Percentiles rank a stretch among this genome's conserved stretches.
Conservation (phyloP, 129 eudicot species). For the Kitagawia praeruptora region DNA sequence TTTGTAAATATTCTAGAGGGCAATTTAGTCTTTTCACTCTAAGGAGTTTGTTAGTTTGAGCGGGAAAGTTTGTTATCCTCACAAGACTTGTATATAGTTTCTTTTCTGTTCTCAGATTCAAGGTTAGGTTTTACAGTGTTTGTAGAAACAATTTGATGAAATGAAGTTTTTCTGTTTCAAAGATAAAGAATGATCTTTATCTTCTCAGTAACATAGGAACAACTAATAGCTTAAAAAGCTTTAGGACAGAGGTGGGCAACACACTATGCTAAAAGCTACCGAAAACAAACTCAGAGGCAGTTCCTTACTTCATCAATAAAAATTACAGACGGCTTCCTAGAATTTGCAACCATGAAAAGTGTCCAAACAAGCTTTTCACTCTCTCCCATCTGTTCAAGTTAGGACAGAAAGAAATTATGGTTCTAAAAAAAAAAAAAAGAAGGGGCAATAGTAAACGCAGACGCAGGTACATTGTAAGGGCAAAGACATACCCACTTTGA, state of each 20-base stretch:
- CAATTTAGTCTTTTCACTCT: no score
- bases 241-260: background rate
- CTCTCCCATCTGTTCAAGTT: constrained; percentile 69
- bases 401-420: background rate
- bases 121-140: no score
- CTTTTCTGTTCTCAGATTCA: no score
- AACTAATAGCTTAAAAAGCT: background rate
- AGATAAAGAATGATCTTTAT: no score
- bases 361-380: constrained; percentile 97
- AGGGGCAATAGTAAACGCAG: background rate
- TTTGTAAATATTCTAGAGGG: no score
- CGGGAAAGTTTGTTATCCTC: no score
- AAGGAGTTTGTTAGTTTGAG: no score
- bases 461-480: no score
- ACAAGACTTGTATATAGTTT: no score
- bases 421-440: background rate
- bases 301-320: constrained; percentile 86
- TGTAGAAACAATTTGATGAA: no score
- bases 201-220: background rate
- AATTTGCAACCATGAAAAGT: constrained; percentile 79
- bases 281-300: background rate
- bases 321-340: constrained; percentile 92
- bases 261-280: background rate
- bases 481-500: constrained; percentile 71
- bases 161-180: no score